Evolutionary conservation across 768 basidiomycete species (phyloP).

Genomic region (Ramaria sp.): DNA sequence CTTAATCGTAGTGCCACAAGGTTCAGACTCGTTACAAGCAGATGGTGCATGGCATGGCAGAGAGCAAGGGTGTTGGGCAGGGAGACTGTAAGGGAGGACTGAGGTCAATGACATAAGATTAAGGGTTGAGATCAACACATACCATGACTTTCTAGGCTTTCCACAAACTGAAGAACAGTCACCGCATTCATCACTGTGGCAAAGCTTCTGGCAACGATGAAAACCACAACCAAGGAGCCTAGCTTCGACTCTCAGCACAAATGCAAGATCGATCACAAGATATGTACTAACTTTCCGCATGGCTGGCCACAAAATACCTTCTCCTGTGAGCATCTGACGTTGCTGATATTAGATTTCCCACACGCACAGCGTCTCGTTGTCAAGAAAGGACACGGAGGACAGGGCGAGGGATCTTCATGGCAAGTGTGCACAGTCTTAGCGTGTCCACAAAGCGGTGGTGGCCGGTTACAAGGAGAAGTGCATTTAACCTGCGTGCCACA

Average conservation of each 20-base stretch:
- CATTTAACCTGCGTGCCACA: constrained; percentile 80
- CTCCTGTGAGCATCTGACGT: constrained; percentile 78
- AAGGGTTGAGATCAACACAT: constrained; percentile 15
- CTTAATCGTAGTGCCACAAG: constrained; percentile 58
- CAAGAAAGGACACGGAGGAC: constrained; percentile 84
- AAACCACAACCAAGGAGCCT: constrained; percentile 76
- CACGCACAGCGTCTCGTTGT: constrained; percentile 78
- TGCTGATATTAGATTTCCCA: constrained; percentile 70
- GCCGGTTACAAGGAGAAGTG: constrained; percentile 65
- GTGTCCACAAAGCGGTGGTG: constrained; percentile 73
- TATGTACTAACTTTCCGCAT: constrained; percentile 57
- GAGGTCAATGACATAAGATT: background rate
- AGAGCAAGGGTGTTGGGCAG: constrained; percentile 64
- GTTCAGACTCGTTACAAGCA: constrained; percentile 65
- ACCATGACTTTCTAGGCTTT: constrained; percentile 82
- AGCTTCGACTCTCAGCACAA: background rate
- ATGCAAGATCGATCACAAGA: background rate
- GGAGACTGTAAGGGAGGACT: constrained; percentile 34
- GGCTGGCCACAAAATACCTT: constrained; percentile 75
- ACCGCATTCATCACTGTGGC: constrained; percentile 79
- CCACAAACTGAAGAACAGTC: constrained; percentile 68
- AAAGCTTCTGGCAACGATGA: constrained; percentile 74
- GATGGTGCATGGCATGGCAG: constrained; percentile 82
- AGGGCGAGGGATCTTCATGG: constrained; percentile 57
- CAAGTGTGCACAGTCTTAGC: constrained; percentile 67